Base-by-base conservation (phyloP, 495 filamentous ascomycete species). In the Pyrenula aspistea region DNA sequence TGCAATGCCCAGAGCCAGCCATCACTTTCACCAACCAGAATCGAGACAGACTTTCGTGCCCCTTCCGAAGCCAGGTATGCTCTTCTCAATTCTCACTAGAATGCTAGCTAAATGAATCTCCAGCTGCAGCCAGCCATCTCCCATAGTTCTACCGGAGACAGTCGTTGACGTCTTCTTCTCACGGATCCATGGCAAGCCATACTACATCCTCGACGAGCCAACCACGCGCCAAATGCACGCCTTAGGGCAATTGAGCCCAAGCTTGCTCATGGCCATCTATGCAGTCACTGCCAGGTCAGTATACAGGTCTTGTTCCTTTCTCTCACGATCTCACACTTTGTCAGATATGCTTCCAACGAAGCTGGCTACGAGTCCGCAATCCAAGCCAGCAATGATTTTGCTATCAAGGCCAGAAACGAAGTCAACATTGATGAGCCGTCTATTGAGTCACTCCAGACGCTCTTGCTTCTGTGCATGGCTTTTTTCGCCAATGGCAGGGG, bases 341-440 rank as follows among this genome's bases (percentile, higher is more conserved):
- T 48, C 58, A 86, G 87, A 67, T 87, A 90, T 68, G 79, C 83
- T 23, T 68, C 76, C 21, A 78, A 84, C 61, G 73, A 79, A 24
- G 75, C 71, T 52, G 81, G 81, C 19, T 80, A 82, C 57, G 82
- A 83, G 53, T 76, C 79, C 21, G 76, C 83, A 0, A 68, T 81
- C 4, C 62, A 67, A 42, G 65, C 80, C 24, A 80, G 85, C 56
- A 81, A 87, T 49, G 83, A 88, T 24, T 87, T 86, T 62, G 83
- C 86, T 31, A 62, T 77, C 2, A 82, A 81, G 58, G 78, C 88
- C 22, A 78, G 87, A 47, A 71, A 71, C 11, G 82, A 84, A 63
- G 74, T 92, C 12, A 87, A 92, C 69, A 78, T 81, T 19, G 89
- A 92, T 58, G 84, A 89, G 60, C 88, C 88, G 10, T 84, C 82